Evolutionary conservation across 805 yeast genomes (phyloP).

Genomic region (Myxozyma nipponensis): DNA sequence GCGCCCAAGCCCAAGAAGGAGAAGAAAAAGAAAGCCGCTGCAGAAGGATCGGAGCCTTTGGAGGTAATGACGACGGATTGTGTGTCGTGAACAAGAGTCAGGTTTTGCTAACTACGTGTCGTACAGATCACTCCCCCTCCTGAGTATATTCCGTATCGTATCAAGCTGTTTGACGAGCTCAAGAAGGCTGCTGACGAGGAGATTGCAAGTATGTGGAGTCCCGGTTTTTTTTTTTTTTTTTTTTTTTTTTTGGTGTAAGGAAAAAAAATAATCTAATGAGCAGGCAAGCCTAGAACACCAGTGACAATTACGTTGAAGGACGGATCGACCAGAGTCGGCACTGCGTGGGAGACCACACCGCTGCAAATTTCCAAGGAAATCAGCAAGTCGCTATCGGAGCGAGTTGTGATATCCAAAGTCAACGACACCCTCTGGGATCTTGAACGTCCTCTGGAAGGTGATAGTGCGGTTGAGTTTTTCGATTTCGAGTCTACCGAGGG

Average conservation of each 20-base stretch:
- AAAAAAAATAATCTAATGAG: not conserved
- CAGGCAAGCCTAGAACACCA: constrained; percentile 45
- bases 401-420: constrained; percentile 86
- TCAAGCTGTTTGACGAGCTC: constrained; percentile 71
- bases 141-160: constrained; percentile 75
- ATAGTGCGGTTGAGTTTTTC: constrained; percentile 64
- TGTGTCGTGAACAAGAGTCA: not conserved
- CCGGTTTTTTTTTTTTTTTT: constrained; percentile 19
- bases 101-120: not conserved
- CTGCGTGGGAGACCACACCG: constrained; percentile 87
- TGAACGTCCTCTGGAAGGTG: constrained; percentile 85
- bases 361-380: constrained; percentile 76
- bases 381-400: constrained; percentile 82
- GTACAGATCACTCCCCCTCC: constrained; percentile 67
- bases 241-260: too few relatives aligned
- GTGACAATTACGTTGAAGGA: constrained; percentile 82
- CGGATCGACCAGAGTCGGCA: constrained; percentile 73
- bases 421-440: constrained; percentile 92
- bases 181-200: constrained; percentile 73
- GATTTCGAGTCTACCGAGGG: constrained; percentile 95
- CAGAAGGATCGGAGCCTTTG: constrained; percentile 23
- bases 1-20: constrained; percentile 33
- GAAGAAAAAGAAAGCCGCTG: constrained; percentile 33
- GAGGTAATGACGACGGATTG: constrained; percentile 20
- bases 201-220: constrained; percentile 58